A percentile compares a stretch with the other conserved stretches of the same genome.
Conservation (phyloP, 768 basidiomycete species). For the Collybiopsis confluens region DNA sequence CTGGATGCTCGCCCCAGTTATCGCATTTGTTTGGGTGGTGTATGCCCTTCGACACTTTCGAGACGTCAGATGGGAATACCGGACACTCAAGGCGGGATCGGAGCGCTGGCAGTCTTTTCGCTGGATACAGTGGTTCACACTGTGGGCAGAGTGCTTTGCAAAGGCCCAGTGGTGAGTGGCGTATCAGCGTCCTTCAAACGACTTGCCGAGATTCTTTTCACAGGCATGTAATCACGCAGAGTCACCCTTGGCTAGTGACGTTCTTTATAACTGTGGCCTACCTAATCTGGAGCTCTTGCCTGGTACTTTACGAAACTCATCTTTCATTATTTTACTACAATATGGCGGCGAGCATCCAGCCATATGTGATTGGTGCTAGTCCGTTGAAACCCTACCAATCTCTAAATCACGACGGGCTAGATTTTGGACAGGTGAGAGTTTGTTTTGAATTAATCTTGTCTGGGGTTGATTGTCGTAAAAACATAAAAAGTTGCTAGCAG, state of each 20-base stretch:
- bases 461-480: too few species aligned
- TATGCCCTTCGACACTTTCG: conserved; percentile 6
- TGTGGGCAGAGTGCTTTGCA: background rate
- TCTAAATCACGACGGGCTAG: background rate
- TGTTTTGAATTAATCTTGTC: background rate
- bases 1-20: background rate
- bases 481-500: conserved; percentile 5
- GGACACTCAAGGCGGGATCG: background rate
- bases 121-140: conserved; percentile 3
- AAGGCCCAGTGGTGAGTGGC: conserved; percentile 1
- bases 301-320: background rate
- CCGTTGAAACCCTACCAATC: background rate
- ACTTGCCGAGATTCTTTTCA: background rate
- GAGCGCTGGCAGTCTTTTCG: background rate
- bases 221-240: conserved; percentile 9
- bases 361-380: too few species aligned
- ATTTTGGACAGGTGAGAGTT: background rate
- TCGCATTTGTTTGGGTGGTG: background rate
- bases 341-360: background rate
- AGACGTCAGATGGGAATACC: conserved; percentile 5
- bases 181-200: too few species aligned
- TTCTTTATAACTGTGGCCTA: conserved; percentile 1
- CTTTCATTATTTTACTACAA: background rate
- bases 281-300: conserved; percentile 3
- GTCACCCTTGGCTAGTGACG: conserved; percentile 7